Percentiles rank a stretch among this genome's conserved stretches.
Evolutionary conservation across 1,284 basidiomycete species (phyloP).

Genomic region (Microbotryum lychnidis-dioicae): DNA sequence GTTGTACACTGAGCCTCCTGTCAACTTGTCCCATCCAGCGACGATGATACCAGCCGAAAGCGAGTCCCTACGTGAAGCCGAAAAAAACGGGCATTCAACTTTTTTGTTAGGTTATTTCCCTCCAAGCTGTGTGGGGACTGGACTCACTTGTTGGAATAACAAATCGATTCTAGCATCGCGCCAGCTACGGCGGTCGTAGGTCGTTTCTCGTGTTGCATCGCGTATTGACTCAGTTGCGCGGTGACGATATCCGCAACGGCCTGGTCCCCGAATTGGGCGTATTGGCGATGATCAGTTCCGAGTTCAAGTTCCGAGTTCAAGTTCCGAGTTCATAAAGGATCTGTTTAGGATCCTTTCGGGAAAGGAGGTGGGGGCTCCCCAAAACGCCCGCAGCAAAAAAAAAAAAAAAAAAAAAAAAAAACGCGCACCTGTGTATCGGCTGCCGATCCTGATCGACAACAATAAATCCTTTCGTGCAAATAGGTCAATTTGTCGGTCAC

Average conservation of each 20-base stretch:
- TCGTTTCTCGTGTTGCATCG: slow-evolving; percentile 58
- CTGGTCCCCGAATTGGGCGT: slow-evolving; percentile 39
- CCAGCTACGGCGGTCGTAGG: slow-evolving; percentile 79
- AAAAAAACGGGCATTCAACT: no score
- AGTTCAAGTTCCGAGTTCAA: no score
- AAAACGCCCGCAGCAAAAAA: no score
- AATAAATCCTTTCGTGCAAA: slow-evolving; percentile 96
- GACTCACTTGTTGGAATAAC: slow-evolving; percentile 86
- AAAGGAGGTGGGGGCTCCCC: no score
- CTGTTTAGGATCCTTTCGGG: no score
- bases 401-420: no score
- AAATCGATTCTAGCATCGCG: slow-evolving; percentile 75
- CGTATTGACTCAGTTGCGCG: slow-evolving; percentile 27
- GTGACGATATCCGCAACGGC: slow-evolving; percentile 91
- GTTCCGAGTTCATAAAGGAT: background rate
- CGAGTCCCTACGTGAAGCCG: slow-evolving; percentile 35
- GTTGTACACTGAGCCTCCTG: slow-evolving; percentile 92
- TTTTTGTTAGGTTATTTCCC: no score
- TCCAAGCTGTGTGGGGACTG: background rate
- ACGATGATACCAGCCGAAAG: slow-evolving; percentile 94
- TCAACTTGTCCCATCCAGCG: slow-evolving; percentile 91
- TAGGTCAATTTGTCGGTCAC: slow-evolving; percentile 98
- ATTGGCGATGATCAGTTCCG: no score
- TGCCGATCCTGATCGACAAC: slow-evolving; percentile 95
- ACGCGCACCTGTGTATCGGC: slow-evolving; percentile 77